Percentiles rank a stretch among this genome's conserved stretches.
Conservation (phyloP, 495 filamentous ascomycete genomes). For the Trichocladium uniseriatum region DNA sequence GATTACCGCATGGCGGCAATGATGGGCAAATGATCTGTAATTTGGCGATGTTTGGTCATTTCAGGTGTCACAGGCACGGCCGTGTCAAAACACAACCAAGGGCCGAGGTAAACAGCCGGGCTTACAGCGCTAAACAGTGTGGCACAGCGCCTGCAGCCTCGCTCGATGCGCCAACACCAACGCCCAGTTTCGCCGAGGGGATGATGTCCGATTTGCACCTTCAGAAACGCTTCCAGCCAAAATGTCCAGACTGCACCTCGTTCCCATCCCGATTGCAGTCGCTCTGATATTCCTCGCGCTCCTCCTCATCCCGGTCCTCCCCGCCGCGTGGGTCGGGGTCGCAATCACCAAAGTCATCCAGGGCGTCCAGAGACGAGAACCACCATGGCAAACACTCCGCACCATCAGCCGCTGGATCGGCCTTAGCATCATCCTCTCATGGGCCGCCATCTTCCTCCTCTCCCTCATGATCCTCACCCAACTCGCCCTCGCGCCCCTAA, state of each 20-base stretch:
- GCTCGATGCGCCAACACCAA: no score
- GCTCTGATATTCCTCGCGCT: conserved; percentile 1
- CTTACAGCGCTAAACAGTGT: no score
- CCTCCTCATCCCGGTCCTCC: not conserved
- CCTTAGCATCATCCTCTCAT: not conserved
- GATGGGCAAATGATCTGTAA: no score
- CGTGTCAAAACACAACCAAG: no score
- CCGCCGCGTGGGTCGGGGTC: not conserved
- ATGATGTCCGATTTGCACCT: no score
- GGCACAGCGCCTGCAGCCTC: no score
- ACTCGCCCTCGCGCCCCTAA: not conserved
- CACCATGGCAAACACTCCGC: not conserved
- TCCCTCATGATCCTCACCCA: conserved; percentile 1
- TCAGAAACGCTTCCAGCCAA: no score
- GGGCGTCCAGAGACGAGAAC: not conserved
- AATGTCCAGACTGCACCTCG: not conserved
- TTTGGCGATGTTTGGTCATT: no score
- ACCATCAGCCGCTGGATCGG: not conserved
- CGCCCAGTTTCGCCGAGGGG: no score
- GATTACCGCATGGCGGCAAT: not conserved
- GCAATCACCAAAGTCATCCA: not conserved
- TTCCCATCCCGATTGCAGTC: conserved; percentile 7
- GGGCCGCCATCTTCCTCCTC: not conserved
- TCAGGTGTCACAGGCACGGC: no score
- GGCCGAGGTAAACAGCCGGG: no score